A percentile compares a stretch with the other conserved stretches of the same genome.
phyloP scores from a whole-genome alignment of 1,284 basidiomycete genomes.

The Irpex lacteus region DNA sequence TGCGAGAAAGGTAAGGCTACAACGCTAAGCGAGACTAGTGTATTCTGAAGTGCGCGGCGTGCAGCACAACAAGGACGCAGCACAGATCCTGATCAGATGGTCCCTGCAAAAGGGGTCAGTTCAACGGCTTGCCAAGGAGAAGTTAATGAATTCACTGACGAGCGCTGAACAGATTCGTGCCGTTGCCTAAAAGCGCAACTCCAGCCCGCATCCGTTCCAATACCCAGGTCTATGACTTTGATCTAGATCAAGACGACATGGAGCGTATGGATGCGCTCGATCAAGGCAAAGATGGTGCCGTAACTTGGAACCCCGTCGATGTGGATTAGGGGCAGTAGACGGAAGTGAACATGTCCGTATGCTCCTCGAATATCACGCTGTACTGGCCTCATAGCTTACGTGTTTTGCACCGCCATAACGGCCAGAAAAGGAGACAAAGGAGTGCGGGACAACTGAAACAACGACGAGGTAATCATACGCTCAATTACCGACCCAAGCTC shows the following conservation, averaged over 20 bases:
- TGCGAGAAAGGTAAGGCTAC: slow-evolving; percentile 34
- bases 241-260: slow-evolving; percentile 50
- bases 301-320: slow-evolving; percentile 52
- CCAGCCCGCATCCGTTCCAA: slow-evolving; percentile 52
- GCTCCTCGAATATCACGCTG: neutral
- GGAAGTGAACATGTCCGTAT: neutral
- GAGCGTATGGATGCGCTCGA: slow-evolving; percentile 45
- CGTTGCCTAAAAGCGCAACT: slow-evolving; percentile 55
- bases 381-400: neutral
- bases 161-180: slow-evolving; percentile 36
- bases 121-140: neutral
- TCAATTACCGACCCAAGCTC: neutral
- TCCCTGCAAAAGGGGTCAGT: slow-evolving; percentile 54
- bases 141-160: neutral
- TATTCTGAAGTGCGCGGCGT: neutral
- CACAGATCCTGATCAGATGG: slow-evolving; percentile 71
- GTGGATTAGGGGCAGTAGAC: slow-evolving; percentile 18
- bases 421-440: neutral
- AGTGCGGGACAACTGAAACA: neutral
- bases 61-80: slow-evolving; percentile 43
- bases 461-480: neutral
- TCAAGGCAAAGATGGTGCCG: slow-evolving; percentile 41
- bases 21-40: neutral
- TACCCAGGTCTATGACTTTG: slow-evolving; percentile 51
- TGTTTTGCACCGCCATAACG: neutral